phyloP scores from a whole-genome alignment of 202 grass and related monocot species.

The Cymbopogon flexuosus region DNA sequence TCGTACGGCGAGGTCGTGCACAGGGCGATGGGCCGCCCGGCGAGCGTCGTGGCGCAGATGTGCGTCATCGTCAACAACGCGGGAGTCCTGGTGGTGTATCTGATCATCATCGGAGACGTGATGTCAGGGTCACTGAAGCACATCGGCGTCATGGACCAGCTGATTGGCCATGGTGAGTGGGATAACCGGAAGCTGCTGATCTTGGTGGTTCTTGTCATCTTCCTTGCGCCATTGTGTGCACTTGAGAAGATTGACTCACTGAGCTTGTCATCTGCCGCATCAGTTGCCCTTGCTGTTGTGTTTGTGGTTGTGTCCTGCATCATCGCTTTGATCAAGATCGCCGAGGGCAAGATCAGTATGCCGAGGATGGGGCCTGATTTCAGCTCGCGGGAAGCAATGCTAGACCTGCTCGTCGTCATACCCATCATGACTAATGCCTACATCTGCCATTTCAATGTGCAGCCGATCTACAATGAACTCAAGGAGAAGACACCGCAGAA shows the following conservation, averaged over 20 bases:
- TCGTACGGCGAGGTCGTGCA: slow-evolving; percentile 85
- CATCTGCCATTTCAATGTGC: slow-evolving; percentile 90
- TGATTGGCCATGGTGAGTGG: slow-evolving; percentile 76
- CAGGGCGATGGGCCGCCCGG: slow-evolving; percentile 60
- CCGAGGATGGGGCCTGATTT: slow-evolving; percentile 88
- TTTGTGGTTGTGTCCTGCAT: slow-evolving; percentile 71
- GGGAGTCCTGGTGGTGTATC: slow-evolving; percentile 73
- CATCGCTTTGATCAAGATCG: slow-evolving; percentile 69
- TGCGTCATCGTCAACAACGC: slow-evolving; percentile 88
- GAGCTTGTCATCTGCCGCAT: slow-evolving; percentile 73
- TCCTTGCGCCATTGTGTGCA: slow-evolving; percentile 67
- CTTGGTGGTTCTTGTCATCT: slow-evolving; percentile 69
- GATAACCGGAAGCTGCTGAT: slow-evolving; percentile 77
- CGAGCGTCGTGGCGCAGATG: slow-evolving; percentile 65
- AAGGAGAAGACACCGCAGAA: slow-evolving; percentile 73
- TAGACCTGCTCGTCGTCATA: slow-evolving; percentile 81
- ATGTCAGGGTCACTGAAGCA: slow-evolving; percentile 85
- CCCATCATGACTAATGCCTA: slow-evolving; percentile 98
- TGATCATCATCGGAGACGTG: slow-evolving; percentile 92
- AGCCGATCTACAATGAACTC: slow-evolving; percentile 94
- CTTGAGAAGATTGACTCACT: slow-evolving; percentile 90
- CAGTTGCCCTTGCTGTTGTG: slow-evolving; percentile 67
- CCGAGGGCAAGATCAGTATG: slow-evolving; percentile 49
- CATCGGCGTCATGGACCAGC: slow-evolving; percentile 72
- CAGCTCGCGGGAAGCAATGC: slow-evolving; percentile 49